Percentiles rank a stretch among this genome's conserved stretches.
These are phyloP conservation scores for Coccomyxa sp. DNA, from an alignment of 139 green algal species.

Conservation along the genomic window DNA sequence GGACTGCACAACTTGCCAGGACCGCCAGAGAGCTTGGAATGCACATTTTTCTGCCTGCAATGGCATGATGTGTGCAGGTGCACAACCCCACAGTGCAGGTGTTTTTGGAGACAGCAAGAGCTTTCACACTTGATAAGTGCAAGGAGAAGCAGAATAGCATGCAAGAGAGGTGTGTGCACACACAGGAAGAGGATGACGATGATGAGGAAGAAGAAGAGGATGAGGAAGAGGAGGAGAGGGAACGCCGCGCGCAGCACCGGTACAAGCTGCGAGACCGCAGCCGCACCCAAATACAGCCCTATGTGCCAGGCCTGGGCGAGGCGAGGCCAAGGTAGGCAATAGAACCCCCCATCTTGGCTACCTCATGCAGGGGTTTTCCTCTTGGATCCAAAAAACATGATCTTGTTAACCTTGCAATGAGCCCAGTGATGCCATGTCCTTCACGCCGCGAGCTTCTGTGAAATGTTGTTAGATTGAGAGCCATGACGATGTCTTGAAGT, in stretches of 20 bases:
- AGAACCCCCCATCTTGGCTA: not conserved
- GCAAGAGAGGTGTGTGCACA: not conserved
- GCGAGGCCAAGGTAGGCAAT: not conserved
- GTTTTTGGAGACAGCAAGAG: no score
- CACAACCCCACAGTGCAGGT: no score
- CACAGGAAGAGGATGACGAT: not conserved
- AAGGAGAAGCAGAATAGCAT: not conserved
- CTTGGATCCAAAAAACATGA: not conserved
- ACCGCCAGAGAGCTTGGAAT: no score
- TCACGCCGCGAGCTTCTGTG: no score
- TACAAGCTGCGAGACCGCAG: constrained; percentile 1
- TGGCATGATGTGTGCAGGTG: no score
- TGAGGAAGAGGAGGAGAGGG: not conserved
- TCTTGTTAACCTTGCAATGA: no score
- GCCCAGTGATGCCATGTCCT: no score
- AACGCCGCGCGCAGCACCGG: not conserved
- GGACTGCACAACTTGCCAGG: no score
- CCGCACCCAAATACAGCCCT: not conserved
- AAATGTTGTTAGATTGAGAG: no score
- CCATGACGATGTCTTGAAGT: not conserved
- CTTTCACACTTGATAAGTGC: not conserved
- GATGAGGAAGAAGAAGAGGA: constrained; percentile 3
- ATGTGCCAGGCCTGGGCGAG: not conserved
- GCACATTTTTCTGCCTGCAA: no score
- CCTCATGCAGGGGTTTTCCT: not conserved